Percentiles rank a stretch among this genome's conserved stretches.
Conservation (phyloP, 768 basidiomycete species). For the Termitomyces sp. region DNA sequence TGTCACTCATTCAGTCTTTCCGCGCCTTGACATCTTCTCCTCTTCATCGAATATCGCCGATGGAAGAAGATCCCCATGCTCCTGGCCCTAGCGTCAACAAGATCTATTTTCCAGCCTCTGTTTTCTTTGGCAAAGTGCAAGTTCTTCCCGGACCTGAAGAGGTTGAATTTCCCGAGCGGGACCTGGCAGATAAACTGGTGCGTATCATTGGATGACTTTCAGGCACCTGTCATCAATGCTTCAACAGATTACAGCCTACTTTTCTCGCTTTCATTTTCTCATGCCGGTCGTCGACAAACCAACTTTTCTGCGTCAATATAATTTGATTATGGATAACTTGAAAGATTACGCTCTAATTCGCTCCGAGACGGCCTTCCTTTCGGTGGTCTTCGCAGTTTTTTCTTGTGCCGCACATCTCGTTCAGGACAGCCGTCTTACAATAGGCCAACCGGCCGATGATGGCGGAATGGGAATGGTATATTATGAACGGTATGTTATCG, state of each 20-base stretch:
- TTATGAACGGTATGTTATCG: constrained; percentile 70
- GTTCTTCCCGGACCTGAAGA: constrained; percentile 83
- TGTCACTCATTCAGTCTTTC: constrained; percentile 90
- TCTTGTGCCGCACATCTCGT: constrained; percentile 83
- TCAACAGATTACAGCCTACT: constrained; percentile 79
- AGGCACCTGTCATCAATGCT: constrained; percentile 20
- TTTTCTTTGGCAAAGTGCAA: constrained; percentile 83
- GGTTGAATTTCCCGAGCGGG: constrained; percentile 82
- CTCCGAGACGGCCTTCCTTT: constrained; percentile 70
- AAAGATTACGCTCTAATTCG: constrained; percentile 51
- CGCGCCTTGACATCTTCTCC: constrained; percentile 71
- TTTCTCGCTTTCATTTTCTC: constrained; percentile 81
- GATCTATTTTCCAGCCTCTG: constrained; percentile 82
- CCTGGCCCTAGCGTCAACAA: constrained; percentile 81
- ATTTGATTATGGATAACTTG: constrained; percentile 68
- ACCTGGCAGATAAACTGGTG: constrained; percentile 85
- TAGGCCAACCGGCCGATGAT: constrained; percentile 59
- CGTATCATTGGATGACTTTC: constrained; percentile 26
- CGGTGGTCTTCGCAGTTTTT: constrained; percentile 85
- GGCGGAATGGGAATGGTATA: constrained; percentile 89
- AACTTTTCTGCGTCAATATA: constrained; percentile 72
- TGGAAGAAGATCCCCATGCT: constrained; percentile 78
- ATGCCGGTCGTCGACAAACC: constrained; percentile 88
- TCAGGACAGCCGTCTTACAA: constrained; percentile 63
- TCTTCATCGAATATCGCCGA: constrained; percentile 74